Conservation (phyloP, 768 basidiomycete genomes). For the Podaxis mareebaensis region DNA sequence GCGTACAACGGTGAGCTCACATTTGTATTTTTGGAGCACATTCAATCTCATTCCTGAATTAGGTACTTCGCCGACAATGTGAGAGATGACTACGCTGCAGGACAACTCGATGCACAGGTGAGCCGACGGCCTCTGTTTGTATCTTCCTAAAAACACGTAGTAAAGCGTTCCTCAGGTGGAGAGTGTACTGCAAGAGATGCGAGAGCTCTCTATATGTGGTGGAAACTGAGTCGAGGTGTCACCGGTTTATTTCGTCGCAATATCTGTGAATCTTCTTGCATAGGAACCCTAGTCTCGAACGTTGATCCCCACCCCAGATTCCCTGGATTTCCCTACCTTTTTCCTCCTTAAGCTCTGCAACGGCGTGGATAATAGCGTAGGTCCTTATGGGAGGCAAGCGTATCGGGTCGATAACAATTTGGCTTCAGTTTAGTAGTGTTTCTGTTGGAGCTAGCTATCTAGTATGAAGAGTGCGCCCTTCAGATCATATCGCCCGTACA, state of each 20-base stretch:
- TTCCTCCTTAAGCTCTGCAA: neutral
- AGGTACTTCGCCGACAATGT: constrained; percentile 91
- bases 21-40: neutral
- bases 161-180: constrained; percentile 64
- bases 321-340: neutral
- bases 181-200: constrained; percentile 95
- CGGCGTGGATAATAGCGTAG: neutral
- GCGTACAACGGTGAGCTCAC: constrained; percentile 75
- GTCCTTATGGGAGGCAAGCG: neutral
- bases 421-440: too few relatives aligned
- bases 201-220: constrained; percentile 92
- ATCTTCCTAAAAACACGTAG: neutral
- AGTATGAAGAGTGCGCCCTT: too few relatives aligned
- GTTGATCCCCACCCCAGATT: neutral
- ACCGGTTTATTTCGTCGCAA: constrained; percentile 14
- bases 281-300: neutral
- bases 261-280: neutral
- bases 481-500: too few relatives aligned
- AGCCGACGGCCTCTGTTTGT: constrained; percentile 16
- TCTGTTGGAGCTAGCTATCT: too few relatives aligned
- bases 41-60: constrained; percentile 1
- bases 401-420: neutral
- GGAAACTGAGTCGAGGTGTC: constrained; percentile 37
- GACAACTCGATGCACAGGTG: constrained; percentile 93
- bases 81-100: constrained; percentile 95